Evolutionary conservation across 1,284 basidiomycete species (phyloP), one percentile per base, ranked within the genome.

Genomic region (Cystobasidium slooffiae): DNA sequence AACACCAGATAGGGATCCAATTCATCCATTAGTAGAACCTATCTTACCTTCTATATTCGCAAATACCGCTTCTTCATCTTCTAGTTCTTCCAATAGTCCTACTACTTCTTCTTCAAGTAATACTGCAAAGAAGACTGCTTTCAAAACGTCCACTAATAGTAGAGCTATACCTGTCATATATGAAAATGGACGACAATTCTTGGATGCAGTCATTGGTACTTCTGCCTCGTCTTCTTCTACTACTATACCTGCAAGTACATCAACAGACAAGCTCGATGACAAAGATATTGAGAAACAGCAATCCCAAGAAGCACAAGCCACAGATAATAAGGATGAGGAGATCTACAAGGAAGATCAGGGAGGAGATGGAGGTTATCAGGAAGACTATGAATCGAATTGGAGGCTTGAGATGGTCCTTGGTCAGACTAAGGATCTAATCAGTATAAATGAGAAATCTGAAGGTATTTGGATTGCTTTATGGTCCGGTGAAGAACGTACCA

Each of bases 391-490:
- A 22, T 31, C 14, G 16, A 73, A 59, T 53, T 73, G 70, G 70
- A 65, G 70, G 46, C n/a, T 73, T 62, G 70, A 73, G 49, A 73
- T 73, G 70, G 55, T 73, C 1, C 62, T 73, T 10, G 70, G 70
- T 14, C 70, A 73, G 44, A 73, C 70, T 41, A 20, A 41, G 18
- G 70, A 73, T 37, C 22, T 63, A 3, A 44, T 73, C 16, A 7
- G 18, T 7, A 39, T 24, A 9, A 59, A 65, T 49, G 62, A 65
- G 39, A 46, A 61, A 31, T 44, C 62, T 18, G 62, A 73, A 58
- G 70, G 62, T 2, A 73, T 59, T 22, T 73, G 70, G 70, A 65
- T 73, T n/a, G 63, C 62, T 12, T 22, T 73, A 9, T 73, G 70
- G 70, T 56, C 51, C 3, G 70, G 70, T 47, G 39, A 44, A 43